Conservation (phyloP, 495 filamentous ascomycete species). For the Collariella sp. region DNA sequence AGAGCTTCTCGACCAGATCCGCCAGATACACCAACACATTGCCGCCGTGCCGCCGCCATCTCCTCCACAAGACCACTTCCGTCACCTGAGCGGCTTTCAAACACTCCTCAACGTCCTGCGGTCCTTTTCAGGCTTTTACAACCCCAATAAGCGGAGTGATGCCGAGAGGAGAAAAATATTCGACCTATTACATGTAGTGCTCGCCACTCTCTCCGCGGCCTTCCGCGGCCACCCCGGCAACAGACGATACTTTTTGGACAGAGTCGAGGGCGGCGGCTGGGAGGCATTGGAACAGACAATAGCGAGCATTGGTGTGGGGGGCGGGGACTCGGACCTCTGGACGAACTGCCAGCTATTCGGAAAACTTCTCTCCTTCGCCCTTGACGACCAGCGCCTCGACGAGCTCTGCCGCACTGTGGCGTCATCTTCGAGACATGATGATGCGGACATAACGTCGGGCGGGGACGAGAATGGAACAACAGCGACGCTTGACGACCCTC, state of each 20-base stretch:
- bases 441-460: neutral
- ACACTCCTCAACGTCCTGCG: slow-evolving; percentile 57
- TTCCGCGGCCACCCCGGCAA: slow-evolving; percentile 80
- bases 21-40: slow-evolving; percentile 41
- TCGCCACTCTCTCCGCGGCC: slow-evolving; percentile 65
- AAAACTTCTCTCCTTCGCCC: slow-evolving; percentile 68
- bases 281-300: slow-evolving; percentile 63
- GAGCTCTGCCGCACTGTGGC: slow-evolving; percentile 38
- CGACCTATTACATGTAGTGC: slow-evolving; percentile 57
- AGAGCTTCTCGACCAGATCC: slow-evolving; percentile 32
- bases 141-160: slow-evolving; percentile 48
- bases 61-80: slow-evolving; percentile 65
- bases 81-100: slow-evolving; percentile 73
- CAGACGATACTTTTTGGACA: slow-evolving; percentile 69
- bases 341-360: slow-evolving; percentile 73
- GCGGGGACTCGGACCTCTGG: slow-evolving; percentile 48
- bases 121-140: slow-evolving; percentile 63
- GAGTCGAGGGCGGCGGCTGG: slow-evolving; percentile 68
- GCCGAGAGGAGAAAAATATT: slow-evolving; percentile 55
- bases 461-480: neutral
- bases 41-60: slow-evolving; percentile 37
- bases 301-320: slow-evolving; percentile 50
- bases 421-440: neutral
- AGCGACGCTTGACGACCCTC: slow-evolving; percentile 2
- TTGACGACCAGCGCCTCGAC: slow-evolving; percentile 64